Base-by-base conservation (phyloP, 148 eudicot species). In the Simmondsia chinensis region DNA sequence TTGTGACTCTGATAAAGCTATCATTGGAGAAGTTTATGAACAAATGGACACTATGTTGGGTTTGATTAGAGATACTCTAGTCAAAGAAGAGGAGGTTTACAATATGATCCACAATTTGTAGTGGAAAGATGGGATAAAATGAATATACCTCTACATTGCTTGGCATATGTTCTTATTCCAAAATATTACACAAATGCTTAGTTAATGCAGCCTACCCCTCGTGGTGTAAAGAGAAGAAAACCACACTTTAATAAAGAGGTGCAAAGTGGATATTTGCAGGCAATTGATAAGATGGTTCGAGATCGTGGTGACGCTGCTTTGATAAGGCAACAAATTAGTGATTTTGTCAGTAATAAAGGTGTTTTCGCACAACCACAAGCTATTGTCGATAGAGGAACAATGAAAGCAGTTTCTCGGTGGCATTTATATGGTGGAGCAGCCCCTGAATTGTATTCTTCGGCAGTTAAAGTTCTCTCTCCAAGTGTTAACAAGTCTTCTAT, bases 131-230 rank as follows among this genome's bases (percentile, higher is more conserved):
- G 53, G 60, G 51, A 39, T 20, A 53, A 63, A 17, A 57, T 62
- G 64, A 57, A 57, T 21, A 52, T n/a, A 1, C 56, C 61, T 0
- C 13, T 58, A 22, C 53, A 63, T 69, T 69, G 54, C 12, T 23
- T 61, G 2, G 60, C 46, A 8, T 61, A 21, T 57, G 59, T 52
- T 2, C 27, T 48, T 0, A 43, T 39, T 9, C 60, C 49, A 0
- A 20, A 24, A 5, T 47, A 33, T 12, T 58, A 57, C 10, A 52
- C 51, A 7, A 7, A 0, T 65, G 46, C n/a, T 32, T 51, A 25
- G 2, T n/a, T 16, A n/a, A 7, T 9, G 7, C 1, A 1, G 1
- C 50, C 49, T 4, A n/a, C n/a, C n/a, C 49, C 57, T 0, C 10
- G 50, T 2, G 59, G 69, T 1, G 11, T 7, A 0, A 4, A 17